These are phyloP conservation scores for Trichoderma endophyticum DNA, from an alignment of 2,329 filamentous ascomycete species.

Conservation along the genomic window DNA sequence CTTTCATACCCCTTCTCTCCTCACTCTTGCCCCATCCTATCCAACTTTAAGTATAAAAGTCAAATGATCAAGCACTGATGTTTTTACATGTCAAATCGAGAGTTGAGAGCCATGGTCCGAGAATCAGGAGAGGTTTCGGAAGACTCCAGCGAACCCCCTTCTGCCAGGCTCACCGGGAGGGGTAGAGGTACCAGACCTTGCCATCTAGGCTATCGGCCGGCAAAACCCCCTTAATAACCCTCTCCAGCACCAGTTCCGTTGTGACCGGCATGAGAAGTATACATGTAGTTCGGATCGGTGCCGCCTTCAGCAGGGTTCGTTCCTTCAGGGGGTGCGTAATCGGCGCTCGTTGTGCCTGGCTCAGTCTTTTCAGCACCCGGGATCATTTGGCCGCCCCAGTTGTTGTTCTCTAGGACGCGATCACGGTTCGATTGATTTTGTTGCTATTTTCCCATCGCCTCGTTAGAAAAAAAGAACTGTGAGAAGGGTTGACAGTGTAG, in stretches of 20 bases:
- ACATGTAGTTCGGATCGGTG: conserved; percentile 48
- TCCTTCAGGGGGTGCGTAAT: conserved; percentile 44
- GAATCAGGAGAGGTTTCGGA: neutral
- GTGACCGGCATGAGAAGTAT: conserved; percentile 52
- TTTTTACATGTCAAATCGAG: neutral
- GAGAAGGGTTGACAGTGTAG: neutral
- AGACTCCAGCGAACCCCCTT: neutral
- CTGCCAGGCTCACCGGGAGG: neutral
- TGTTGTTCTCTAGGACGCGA: conserved; percentile 35
- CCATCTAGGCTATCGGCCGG: neutral
- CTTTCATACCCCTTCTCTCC: neutral
- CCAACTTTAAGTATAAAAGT: conserved; percentile 1
- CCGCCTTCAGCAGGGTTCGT: conserved; percentile 40
- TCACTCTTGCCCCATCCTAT: neutral
- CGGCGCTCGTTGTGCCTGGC: conserved; percentile 31
- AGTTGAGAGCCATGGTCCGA: neutral
- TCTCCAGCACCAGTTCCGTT: conserved; percentile 56
- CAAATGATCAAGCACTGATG: conserved; percentile 3
- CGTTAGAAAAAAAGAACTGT: neutral
- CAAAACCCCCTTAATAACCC: conserved; percentile 42
- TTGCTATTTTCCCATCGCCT: conserved; percentile 32
- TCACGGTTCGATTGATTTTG: conserved; percentile 42
- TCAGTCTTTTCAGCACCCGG: conserved; percentile 33
- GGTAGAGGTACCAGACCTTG: neutral
- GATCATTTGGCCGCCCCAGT: conserved; percentile 34